Evolutionary conservation across 371 early-diverging fungal genomes (phyloP), one percentile per base, ranked within the genome.

Genomic region (Actinomucor elegans): DNA sequence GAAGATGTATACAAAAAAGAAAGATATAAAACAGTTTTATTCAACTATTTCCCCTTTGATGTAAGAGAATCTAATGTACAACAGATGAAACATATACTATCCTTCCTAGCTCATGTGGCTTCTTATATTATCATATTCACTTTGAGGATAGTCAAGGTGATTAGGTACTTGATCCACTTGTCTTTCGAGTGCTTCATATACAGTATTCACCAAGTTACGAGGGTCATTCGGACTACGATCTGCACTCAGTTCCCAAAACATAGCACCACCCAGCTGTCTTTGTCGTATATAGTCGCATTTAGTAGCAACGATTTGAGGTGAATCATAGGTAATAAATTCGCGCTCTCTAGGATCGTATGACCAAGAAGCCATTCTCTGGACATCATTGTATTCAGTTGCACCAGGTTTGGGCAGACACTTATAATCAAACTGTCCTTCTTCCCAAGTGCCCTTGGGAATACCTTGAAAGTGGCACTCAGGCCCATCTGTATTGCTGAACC

Each of bases 311-410:
- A 84, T 71, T 26, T 81, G 61, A 2, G 86, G 81, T 15, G 86
- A 80, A 66, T 97, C 97, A 50, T 93, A 96, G 6, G 91, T 87
- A 47, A 90, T 82, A 61, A 92, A 61, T 34, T 94, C 89, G 4
- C 80, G 73, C 10, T 67, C 70, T 10, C 40, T 49, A 10, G 81
- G 56, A 56, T 89, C 88, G 52, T 93, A 94, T 36, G 89, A 82
- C 66, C 87, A 90, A 7, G 88, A 79, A 0, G 94, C 90, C 46
- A 84, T 73, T 18, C 81, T 72, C 11, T 80, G 63, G 6, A 72
- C 72, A 56, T 94, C 94, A 76, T 85, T 81, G 50, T 84, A 70
- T 45, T 86, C 84, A 3, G 62, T 59, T 17, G 89, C 87, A 26
- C 86, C 85, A 3, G 81, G 76, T 11, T 71, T 48, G 0, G 91